Conservation (phyloP, 371 early-diverging fungal genomes). For the Conidiobolus incongruus region DNA sequence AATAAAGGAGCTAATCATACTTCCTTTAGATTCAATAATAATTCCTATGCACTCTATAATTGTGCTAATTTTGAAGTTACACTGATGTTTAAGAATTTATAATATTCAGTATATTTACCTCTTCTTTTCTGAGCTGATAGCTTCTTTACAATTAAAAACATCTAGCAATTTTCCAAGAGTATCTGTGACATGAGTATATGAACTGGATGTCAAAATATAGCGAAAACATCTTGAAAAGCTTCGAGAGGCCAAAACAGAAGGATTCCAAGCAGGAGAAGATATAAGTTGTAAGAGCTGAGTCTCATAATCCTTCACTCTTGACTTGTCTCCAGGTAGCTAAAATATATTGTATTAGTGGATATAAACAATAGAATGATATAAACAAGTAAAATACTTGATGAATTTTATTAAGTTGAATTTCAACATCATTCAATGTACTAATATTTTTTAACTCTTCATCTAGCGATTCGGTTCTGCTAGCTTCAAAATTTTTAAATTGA, state of each 20-base stretch:
- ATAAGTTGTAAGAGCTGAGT: not conserved
- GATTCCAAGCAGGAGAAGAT: constrained; percentile 3
- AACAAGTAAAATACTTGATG: too few species aligned
- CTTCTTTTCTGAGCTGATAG: constrained; percentile 1
- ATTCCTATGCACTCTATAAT: not conserved
- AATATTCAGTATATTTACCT: not conserved
- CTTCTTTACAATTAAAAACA: not conserved
- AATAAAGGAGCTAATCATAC: not conserved
- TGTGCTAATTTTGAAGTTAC: not conserved
- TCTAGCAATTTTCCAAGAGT: not conserved
- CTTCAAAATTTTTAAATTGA: too few species aligned
- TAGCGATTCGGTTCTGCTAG: too few species aligned
- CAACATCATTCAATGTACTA: too few species aligned
- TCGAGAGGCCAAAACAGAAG: not conserved
- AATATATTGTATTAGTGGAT: too few species aligned
- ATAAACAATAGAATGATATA: too few species aligned
- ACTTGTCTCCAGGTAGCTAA: too few species aligned
- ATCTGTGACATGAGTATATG: not conserved
- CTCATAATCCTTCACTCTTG: not conserved
- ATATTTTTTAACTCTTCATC: too few species aligned
- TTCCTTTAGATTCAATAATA: constrained; percentile 1
- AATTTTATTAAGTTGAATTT: too few species aligned
- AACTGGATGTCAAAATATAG: not conserved
- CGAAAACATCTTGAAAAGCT: constrained; percentile 1
- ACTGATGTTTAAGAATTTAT: not conserved